Conservation (phyloP, 1,284 basidiomycete genomes). For the Meripilus lineatus region DNA sequence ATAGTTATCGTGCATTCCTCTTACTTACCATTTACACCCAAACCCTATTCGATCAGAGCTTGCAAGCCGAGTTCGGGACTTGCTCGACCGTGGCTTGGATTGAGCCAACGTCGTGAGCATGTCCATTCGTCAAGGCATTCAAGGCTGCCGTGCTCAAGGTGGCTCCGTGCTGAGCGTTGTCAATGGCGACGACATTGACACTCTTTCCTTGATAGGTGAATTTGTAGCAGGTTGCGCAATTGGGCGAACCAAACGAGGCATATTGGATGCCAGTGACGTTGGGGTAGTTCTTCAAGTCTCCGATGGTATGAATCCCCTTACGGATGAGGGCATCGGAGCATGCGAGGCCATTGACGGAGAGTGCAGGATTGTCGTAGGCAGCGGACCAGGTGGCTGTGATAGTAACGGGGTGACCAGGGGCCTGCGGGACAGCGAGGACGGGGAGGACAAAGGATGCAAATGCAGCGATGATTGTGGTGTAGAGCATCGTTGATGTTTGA, state of each 20-base stretch:
- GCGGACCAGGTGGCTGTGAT: conserved; percentile 34
- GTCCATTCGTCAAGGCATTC: conserved; percentile 23
- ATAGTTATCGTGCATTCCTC: no score
- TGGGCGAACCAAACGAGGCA: conserved; percentile 35
- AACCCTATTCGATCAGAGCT: conserved; percentile 13
- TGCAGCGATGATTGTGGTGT: neutral
- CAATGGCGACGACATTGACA: conserved; percentile 38
- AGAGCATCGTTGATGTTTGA: neutral
- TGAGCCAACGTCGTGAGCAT: conserved; percentile 18
- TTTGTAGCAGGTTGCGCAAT: conserved; percentile 44
- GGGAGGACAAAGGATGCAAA: conserved; percentile 10
- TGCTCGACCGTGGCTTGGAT: conserved; percentile 20
- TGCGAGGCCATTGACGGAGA: conserved; percentile 32
- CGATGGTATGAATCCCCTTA: conserved; percentile 40
- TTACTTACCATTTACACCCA: no score
- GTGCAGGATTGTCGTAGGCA: conserved; percentile 34
- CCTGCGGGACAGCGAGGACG: conserved; percentile 18
- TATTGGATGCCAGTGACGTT: conserved; percentile 41
- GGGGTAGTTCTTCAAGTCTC: conserved; percentile 44
- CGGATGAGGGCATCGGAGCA: conserved; percentile 45
- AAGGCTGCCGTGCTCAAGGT: conserved; percentile 31
- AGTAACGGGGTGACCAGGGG: no score
- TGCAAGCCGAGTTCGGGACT: conserved; percentile 19
- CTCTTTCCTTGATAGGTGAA: conserved; percentile 34
- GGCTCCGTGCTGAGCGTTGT: conserved; percentile 33